These are phyloP conservation scores for Tylopilus sp. DNA, from an alignment of 768 basidiomycete species.

Conservation along the genomic window DNA sequence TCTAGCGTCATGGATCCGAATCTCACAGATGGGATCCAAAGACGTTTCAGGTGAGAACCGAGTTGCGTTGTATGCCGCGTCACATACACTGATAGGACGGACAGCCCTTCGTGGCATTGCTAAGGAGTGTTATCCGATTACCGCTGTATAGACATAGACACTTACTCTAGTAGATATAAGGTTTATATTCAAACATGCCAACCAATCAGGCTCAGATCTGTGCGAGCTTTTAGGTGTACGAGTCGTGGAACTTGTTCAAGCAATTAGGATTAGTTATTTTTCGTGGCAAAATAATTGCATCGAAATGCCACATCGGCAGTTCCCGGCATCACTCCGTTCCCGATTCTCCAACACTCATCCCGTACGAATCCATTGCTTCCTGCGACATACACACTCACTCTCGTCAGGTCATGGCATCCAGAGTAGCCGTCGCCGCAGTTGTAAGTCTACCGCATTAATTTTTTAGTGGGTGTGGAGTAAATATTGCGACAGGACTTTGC, in stretches of 20 bases:
- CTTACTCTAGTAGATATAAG: background rate
- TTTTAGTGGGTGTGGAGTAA: background rate
- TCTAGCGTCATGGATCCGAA: constrained; percentile 7
- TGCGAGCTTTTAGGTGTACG: no score
- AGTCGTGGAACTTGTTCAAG: no score
- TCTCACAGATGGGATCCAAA: background rate
- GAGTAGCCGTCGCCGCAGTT: constrained; percentile 66
- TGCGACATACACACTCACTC: background rate
- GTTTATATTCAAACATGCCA: background rate
- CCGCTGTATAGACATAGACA: background rate
- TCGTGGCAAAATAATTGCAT: constrained; percentile 1
- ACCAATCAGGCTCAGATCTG: no score
- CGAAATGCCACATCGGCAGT: constrained; percentile 21
- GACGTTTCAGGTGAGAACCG: background rate
- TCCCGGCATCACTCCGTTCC: constrained; percentile 23
- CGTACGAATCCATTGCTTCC: constrained; percentile 13
- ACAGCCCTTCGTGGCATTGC: background rate
- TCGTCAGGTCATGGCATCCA: constrained; percentile 57
- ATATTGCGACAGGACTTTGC: constrained; percentile 62
- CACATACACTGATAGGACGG: background rate
- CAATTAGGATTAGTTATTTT: background rate
- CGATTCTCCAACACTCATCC: constrained; percentile 12
- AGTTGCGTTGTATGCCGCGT: background rate
- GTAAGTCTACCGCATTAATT: constrained; percentile 33
- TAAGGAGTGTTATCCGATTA: background rate